These are phyloP conservation scores for Lepraria neglecta DNA, from an alignment of 495 filamentous ascomycete genomes.

Conservation along the genomic window DNA sequence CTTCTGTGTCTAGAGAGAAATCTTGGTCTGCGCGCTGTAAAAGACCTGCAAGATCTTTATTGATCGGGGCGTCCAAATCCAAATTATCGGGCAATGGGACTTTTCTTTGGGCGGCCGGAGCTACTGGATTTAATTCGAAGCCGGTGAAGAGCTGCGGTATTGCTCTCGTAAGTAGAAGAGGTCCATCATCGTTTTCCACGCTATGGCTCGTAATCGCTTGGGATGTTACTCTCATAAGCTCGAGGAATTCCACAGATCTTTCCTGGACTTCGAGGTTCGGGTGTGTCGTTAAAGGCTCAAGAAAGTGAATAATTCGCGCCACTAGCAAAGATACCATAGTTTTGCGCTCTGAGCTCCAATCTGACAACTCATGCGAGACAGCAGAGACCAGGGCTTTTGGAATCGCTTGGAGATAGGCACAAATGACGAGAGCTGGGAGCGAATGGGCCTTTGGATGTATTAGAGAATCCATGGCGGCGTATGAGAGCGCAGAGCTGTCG, in stretches of 20 bases:
- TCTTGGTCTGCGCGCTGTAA: constrained; percentile 54
- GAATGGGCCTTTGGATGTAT: constrained; percentile 57
- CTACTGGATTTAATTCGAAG: constrained; percentile 86
- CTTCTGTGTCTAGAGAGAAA: constrained; percentile 42
- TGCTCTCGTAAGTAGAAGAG: constrained; percentile 75
- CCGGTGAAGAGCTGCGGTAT: constrained; percentile 82
- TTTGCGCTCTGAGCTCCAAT: constrained; percentile 61
- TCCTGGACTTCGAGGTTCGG: constrained; percentile 94
- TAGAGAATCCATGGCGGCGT: constrained; percentile 62
- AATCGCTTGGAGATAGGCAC: constrained; percentile 76
- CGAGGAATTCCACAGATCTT: constrained; percentile 82
- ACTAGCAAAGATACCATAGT: constrained; percentile 67
- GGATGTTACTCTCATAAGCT: constrained; percentile 74
- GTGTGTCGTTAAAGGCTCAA: constrained; percentile 70
- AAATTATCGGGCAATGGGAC: constrained; percentile 72
- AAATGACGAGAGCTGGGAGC: constrained; percentile 57
- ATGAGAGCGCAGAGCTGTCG: constrained; percentile 55
- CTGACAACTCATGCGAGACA: constrained; percentile 45
- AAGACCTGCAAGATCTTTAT: constrained; percentile 59
- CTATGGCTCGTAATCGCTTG: constrained; percentile 69
- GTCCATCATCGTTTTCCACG: constrained; percentile 51
- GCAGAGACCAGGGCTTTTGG: constrained; percentile 75
- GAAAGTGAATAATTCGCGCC: constrained; percentile 68
- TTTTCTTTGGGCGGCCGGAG: constrained; percentile 72
- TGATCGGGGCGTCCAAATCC: constrained; percentile 73